A percentile compares a stretch with the other conserved stretches of the same genome.
Evolutionary conservation across 208 protist species (phyloP).

Genomic region (Phytomonas francai): DNA sequence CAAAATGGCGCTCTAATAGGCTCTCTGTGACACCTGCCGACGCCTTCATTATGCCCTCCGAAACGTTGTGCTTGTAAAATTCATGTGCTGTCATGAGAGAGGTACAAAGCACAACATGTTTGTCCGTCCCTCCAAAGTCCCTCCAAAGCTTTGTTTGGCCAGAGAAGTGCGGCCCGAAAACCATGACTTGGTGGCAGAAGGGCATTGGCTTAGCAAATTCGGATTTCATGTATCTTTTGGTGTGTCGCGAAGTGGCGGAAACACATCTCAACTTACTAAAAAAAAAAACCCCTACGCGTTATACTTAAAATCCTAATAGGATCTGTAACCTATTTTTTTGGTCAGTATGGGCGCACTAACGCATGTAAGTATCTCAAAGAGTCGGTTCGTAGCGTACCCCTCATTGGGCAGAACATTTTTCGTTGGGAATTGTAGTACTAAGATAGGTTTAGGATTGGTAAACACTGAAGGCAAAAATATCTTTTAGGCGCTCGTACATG

Average conservation of each 20-base stretch:
- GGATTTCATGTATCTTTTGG: not conserved
- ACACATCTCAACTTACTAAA: conserved; percentile 18
- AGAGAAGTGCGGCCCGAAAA: conserved; percentile 60
- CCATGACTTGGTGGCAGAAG: conserved; percentile 36
- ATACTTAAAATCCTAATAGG: not conserved
- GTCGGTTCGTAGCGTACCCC: not conserved
- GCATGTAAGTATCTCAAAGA: conserved; percentile 2
- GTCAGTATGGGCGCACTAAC: not conserved
- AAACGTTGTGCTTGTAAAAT: conserved; percentile 45
- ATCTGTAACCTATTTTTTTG: not conserved
- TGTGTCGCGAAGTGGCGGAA: conserved; percentile 27
- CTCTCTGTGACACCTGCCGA: not conserved
- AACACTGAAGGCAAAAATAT: conserved; percentile 36
- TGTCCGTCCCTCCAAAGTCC: conserved; percentile 32
- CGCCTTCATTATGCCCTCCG: conserved; percentile 15
- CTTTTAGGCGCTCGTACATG: conserved; percentile 53
- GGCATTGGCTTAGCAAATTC: conserved; percentile 44
- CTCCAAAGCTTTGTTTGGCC: conserved; percentile 68
- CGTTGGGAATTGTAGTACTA: conserved; percentile 25
- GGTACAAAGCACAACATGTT: conserved; percentile 39
- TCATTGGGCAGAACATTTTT: not conserved
- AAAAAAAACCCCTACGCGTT: conserved; percentile 13
- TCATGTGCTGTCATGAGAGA: conserved; percentile 48
- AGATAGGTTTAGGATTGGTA: conserved; percentile 27
- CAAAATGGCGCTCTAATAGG: conserved; percentile 15